phyloP scores from a whole-genome alignment of 495 filamentous ascomycete genomes.

The Thermothielavioides terrestris region DNA sequence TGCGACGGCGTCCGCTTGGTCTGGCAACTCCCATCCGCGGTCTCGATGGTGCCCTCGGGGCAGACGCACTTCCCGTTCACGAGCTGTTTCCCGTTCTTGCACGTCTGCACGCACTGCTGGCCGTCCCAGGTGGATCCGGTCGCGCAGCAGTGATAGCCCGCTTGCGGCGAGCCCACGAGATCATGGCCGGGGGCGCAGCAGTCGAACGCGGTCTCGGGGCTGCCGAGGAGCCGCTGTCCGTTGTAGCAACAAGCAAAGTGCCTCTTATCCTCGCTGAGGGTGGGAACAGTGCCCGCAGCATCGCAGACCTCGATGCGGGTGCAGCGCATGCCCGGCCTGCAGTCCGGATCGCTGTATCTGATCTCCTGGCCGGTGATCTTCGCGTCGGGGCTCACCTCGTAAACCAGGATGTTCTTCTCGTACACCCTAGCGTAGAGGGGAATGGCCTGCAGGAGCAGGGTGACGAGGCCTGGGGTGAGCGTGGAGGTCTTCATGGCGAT shows the following conservation, averaged over 20 bases:
- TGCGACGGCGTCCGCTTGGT: not conserved
- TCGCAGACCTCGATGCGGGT: too few relatives aligned
- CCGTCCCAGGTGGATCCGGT: not conserved
- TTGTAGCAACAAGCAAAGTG: not conserved
- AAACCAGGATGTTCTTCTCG: too few relatives aligned
- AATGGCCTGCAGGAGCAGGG: too few relatives aligned
- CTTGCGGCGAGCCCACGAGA: not conserved
- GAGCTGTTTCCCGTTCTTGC: not conserved
- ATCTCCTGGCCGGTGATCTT: too few relatives aligned
- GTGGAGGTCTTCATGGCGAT: too few relatives aligned
- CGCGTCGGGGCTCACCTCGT: too few relatives aligned
- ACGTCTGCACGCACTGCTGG: not conserved
- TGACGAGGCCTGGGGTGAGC: too few relatives aligned
- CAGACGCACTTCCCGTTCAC: conserved; percentile 1
- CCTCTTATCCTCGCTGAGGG: not conserved
- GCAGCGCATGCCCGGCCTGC: too few relatives aligned
- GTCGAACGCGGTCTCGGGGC: not conserved
- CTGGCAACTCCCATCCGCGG: not conserved
- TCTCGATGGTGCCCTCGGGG: not conserved
- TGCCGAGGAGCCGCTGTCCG: not conserved
- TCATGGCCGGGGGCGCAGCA: not conserved
- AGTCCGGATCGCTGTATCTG: too few relatives aligned
- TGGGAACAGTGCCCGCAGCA: too few relatives aligned
- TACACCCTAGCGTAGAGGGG: too few relatives aligned
- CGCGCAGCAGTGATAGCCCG: too few relatives aligned